These are phyloP conservation scores for Dicorynia guianensis DNA, from an alignment of 306 rosid species.

Conservation along the genomic window DNA sequence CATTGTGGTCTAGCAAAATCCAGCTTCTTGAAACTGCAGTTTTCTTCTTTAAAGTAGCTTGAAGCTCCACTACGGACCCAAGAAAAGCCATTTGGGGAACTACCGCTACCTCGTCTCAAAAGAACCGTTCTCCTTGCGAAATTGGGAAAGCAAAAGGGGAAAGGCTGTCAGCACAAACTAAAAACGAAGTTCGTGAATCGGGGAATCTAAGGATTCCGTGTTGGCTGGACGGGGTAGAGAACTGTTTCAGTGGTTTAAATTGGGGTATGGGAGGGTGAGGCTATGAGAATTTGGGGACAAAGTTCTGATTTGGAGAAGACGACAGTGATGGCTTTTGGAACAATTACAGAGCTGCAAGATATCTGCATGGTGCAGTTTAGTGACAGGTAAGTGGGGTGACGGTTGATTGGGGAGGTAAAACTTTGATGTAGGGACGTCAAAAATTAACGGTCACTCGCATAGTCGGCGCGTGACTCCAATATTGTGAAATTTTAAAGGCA, in stretches of 20 bases:
- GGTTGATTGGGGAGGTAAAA: neutral
- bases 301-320: conserved; percentile 32
- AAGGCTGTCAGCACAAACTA: neutral
- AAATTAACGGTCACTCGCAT: neutral
- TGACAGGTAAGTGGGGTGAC: conserved; percentile 40
- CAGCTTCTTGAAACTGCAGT: conserved; percentile 67
- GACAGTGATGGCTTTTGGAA: conserved; percentile 39
- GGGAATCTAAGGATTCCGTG: neutral
- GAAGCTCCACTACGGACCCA: conserved; percentile 48
- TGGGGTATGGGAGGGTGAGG: neutral
- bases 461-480: neutral
- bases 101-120: neutral
- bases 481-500: too few species aligned
- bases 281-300: neutral
- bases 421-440: neutral
- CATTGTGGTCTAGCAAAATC: conserved; percentile 65
- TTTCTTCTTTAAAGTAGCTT: conserved; percentile 58
- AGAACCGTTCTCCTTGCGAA: neutral
- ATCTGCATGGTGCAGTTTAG: conserved; percentile 38
- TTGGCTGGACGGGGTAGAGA: neutral
- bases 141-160: neutral
- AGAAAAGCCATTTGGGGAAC: conserved; percentile 25
- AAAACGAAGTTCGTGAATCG: neutral
- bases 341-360: conserved; percentile 24
- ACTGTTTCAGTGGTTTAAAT: conserved; percentile 2